Base-by-base conservation (phyloP, 108 stramenopile genomes). In the Aurantiochytrium sp. region DNA sequence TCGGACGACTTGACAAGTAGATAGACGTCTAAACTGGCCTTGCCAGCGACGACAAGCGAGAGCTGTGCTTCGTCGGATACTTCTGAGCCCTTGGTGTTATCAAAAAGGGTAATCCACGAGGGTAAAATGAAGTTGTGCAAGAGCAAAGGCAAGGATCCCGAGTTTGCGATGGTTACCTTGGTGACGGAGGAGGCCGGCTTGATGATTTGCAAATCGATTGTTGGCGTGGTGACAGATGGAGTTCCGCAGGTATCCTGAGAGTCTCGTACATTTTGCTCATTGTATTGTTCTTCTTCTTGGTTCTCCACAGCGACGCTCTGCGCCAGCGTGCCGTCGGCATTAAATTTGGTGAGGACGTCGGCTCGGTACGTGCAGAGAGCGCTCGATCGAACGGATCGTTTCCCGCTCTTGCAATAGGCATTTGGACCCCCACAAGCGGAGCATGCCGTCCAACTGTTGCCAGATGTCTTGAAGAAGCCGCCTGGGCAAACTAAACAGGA, bases 371-470 rank as follows among this genome's bases (percentile, higher is more conserved):
- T 83, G 51, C 76, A 83, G 49, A 23, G 19, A 12, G 23, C 51
- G 51, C 43, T 53, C 51, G 76, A 83, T 35, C 45, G 12, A 8
- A 28, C 12, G 51, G 19, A 53, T 3, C 76, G 45, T 12, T 53
- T 53, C 14, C 76, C 76, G 51, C 51, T 83, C 76, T 83, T 47
- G 76, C 76, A 83, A 83, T 28, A 83, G 51, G n/a, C 19, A 12
- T 83, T 28, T 12, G 76, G 14, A 6, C 23, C 23, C 18, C 76
- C 76, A 45, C 76, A 83, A 6, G 76, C 49, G 10, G 19, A 53
- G 51, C 76, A 83, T 0, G 76, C 49, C 45, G 76, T 83, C 76
- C 76, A 83, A 53, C 76, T 83, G 28, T 83, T 83, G 23, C 76
- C 76, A 6, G 76, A 53, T 18, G 76, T 83, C 28, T 83, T 83